Evolutionary conservation across 2,329 filamentous ascomycete genomes (phyloP).

Genomic region (Xylariaceae sp.): DNA sequence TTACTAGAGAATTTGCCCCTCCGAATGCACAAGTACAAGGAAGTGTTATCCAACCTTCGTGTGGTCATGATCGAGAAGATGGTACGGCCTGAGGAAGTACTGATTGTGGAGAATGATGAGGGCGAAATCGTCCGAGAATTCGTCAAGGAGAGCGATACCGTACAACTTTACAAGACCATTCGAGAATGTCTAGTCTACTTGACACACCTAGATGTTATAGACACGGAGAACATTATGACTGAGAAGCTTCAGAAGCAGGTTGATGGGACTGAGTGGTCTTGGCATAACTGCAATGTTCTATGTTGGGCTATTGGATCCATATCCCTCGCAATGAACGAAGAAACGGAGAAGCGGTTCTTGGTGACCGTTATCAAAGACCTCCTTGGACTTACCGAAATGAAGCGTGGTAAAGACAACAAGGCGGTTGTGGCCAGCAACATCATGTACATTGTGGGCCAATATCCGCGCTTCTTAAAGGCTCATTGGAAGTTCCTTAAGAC

Average conservation of each 20-base stretch:
- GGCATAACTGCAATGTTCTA: slow-evolving; percentile 99
- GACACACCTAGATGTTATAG: slow-evolving; percentile 94
- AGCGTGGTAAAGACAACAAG: slow-evolving; percentile 99
- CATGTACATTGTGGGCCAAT: slow-evolving; percentile 99
- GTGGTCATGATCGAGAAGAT: slow-evolving; percentile 99
- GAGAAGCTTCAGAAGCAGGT: slow-evolving; percentile 96
- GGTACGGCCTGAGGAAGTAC: slow-evolving; percentile 95
- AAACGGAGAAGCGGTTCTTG: slow-evolving; percentile 97
- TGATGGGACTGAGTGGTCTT: slow-evolving; percentile 96
- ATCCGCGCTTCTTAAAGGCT: slow-evolving; percentile 96
- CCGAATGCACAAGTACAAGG: slow-evolving; percentile 96
- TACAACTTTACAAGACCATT: slow-evolving; percentile 99
- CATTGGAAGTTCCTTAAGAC: slow-evolving; percentile 99
- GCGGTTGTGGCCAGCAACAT: slow-evolving; percentile 99
- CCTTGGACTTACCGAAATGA: slow-evolving; percentile 96
- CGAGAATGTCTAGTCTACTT: slow-evolving; percentile 96
- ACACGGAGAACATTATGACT: slow-evolving; percentile 99
- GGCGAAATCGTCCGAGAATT: slow-evolving; percentile 99
- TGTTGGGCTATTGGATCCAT: slow-evolving; percentile 99
- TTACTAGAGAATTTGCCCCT: slow-evolving; percentile 90
- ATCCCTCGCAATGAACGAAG: slow-evolving; percentile 98
- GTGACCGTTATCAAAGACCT: slow-evolving; percentile 99
- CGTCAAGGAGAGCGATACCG: slow-evolving; percentile 98
- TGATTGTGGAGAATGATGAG: slow-evolving; percentile 99
- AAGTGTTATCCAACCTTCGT: slow-evolving; percentile 90